Evolutionary conservation across 2,329 filamentous ascomycete species (phyloP).

Genomic region (Fusarium mexicanum): DNA sequence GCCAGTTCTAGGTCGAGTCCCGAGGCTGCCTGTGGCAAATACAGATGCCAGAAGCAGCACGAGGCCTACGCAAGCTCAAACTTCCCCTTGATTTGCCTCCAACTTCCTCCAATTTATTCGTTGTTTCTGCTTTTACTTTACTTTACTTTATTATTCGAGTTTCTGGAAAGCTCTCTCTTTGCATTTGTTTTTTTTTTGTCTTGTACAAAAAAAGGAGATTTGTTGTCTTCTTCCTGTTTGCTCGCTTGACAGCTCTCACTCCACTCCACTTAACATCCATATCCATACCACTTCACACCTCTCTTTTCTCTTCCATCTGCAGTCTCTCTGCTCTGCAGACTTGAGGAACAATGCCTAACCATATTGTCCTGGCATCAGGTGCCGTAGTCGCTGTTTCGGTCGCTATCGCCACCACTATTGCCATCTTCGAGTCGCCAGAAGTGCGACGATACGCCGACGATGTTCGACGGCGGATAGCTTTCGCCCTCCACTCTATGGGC

Average conservation of each 20-base stretch:
- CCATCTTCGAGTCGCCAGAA: conserved; percentile 72
- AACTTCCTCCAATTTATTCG: conserved; percentile 1
- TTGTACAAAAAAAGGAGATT: not conserved
- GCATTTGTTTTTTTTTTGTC: not conserved
- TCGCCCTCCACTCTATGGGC: conserved; percentile 67
- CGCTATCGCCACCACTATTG: conserved; percentile 66
- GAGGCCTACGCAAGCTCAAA: conserved; percentile 38
- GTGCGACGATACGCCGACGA: conserved; percentile 69
- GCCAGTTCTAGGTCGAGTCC: not conserved
- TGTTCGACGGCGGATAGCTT: conserved; percentile 68
- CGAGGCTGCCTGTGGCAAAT: conserved; percentile 34
- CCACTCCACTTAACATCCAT: conserved; percentile 4
- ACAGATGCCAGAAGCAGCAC: conserved; percentile 10
- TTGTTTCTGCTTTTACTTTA: not conserved
- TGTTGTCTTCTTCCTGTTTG: conserved; percentile 6
- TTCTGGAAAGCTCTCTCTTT: conserved; percentile 11
- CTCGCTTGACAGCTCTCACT: conserved; percentile 12
- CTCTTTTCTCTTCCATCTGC: conserved; percentile 3
- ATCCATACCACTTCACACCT: not conserved
- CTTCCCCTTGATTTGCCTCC: conserved; percentile 32
- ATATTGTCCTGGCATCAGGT: conserved; percentile 63
- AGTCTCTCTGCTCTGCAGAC: conserved; percentile 9
- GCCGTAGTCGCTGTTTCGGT: conserved; percentile 67
- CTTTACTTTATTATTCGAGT: not conserved
- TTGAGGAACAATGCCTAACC: conserved; percentile 63